These are phyloP conservation scores for Lactarius sanguifluus DNA, from an alignment of 768 basidiomycete species.

Conservation along the genomic window DNA sequence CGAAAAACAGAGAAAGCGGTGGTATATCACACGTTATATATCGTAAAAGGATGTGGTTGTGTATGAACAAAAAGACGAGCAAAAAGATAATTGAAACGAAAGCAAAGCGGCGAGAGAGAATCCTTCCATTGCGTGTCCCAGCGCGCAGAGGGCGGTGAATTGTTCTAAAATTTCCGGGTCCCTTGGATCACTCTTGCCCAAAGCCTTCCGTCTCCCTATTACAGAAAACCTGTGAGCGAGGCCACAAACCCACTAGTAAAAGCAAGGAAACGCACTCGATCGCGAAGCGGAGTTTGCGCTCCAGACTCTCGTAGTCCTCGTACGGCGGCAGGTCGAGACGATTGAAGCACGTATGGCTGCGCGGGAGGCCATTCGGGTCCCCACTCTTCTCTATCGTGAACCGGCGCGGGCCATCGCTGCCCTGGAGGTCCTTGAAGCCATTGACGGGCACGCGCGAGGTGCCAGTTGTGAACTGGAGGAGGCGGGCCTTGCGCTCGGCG, in stretches of 20 bases:
- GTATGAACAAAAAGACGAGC: not conserved
- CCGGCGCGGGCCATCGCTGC: slow-evolving; percentile 86
- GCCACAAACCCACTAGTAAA: slow-evolving; percentile 2
- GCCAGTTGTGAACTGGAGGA: slow-evolving; percentile 87
- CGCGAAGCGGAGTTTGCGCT: slow-evolving; percentile 80
- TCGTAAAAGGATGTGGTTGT: not conserved
- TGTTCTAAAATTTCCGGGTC: not conserved
- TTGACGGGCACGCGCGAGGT: slow-evolving; percentile 87
- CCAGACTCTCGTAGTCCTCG: slow-evolving; percentile 81
- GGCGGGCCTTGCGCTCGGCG: slow-evolving; percentile 79
- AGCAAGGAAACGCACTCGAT: slow-evolving; percentile 59
- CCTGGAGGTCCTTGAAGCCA: slow-evolving; percentile 93
- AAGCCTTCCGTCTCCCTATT: slow-evolving; percentile 77
- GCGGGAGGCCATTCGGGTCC: slow-evolving; percentile 81
- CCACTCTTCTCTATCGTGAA: slow-evolving; percentile 97
- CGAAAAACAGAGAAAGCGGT: not conserved
- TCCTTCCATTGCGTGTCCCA: not conserved
- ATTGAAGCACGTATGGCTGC: slow-evolving; percentile 95
- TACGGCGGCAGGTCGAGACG: slow-evolving; percentile 86
- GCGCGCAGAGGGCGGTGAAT: not conserved
- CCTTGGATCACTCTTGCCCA: slow-evolving; percentile 37
- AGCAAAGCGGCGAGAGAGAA: not conserved
- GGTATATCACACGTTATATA: not conserved
- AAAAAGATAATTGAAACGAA: not conserved
- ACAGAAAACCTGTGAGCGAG: not conserved